Base-by-base conservation (phyloP, 192 early-diverging fungal species). In the Coemansia sp. region DNA sequence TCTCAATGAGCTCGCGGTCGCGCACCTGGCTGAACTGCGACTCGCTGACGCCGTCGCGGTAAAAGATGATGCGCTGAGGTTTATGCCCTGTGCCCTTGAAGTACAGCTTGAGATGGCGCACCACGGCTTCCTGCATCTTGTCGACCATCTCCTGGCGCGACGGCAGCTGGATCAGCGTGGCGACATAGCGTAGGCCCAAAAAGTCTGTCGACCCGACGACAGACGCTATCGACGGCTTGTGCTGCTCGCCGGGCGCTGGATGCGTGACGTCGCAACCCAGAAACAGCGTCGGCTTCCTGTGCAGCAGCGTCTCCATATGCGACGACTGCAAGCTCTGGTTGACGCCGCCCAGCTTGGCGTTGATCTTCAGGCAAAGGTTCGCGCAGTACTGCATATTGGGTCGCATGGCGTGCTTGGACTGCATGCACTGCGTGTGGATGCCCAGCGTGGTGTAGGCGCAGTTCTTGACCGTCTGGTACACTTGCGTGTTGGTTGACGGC, bases 251-350 rank as follows among this genome's bases (percentile, higher is more conserved):
- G 37, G 94, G 91, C 29, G 84, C 76, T 27, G 92, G 89, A 70
- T 96, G 95, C 10, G 92, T 94, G 35, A 98, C 91, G 76, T 98
- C 95, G 15, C 94, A 94, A 24, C 96, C 96, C 64, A 98, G 79
- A 27, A 98, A 65, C 58, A 98, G 89, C 14, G 96, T 96, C 20
- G 93, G 91, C 77, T 96, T 92, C 40, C 40, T 38, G 62, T 40
- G 67, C 42, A 85, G 43, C 76, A 97, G 91, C n/a, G 65, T 46
- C 58, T 77, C 68, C 76, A 85, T 60, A 12, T 62, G 78, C 11
- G 65, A 42, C n/a, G 71, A 64, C 0, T 59, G 71, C 40, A 98
- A 73, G 64, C 84, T 89, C 29, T 87, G 84, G 79, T 96, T 96
- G 84, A 89, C 90, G 43, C 94, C 95, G 54, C 95, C 94, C 7